A percentile compares a stretch with the other conserved stretches of the same genome.
Evolutionary conservation across 495 filamentous ascomycete genomes (phyloP).

Genomic region (Penicillium subrubescens): DNA sequence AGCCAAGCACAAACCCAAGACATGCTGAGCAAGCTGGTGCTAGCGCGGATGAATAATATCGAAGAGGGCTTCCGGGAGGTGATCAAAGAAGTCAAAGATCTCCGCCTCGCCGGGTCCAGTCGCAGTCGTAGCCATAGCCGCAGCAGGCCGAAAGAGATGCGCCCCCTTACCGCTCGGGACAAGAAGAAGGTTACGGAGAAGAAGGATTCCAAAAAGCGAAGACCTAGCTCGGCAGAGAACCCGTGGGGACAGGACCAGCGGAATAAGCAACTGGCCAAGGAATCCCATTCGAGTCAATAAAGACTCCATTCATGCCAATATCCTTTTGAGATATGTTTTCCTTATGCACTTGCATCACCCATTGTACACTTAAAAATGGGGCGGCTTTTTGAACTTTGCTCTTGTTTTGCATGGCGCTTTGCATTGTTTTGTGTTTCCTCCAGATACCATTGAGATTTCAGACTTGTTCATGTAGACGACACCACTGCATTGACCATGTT

Average conservation of each 20-base stretch:
- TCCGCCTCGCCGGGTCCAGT: slow-evolving; percentile 38
- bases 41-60: slow-evolving; percentile 89
- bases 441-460: not conserved
- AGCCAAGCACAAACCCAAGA: slow-evolving; percentile 63
- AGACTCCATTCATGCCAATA: not conserved
- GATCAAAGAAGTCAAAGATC: slow-evolving; percentile 77
- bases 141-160: slow-evolving; percentile 32
- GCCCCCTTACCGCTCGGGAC: slow-evolving; percentile 21
- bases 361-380: slow-evolving; percentile 4
- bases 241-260: slow-evolving; percentile 20
- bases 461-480: not conserved
- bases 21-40: slow-evolving; percentile 76
- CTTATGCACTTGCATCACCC: not conserved
- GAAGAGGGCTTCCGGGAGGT: slow-evolving; percentile 85
- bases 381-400: not conserved
- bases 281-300: not conserved
- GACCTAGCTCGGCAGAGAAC: slow-evolving; percentile 24
- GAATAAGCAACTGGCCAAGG: not conserved
- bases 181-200: slow-evolving; percentile 38
- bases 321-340: not conserved
- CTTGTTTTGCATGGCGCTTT: not conserved
- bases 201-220: slow-evolving; percentile 31
- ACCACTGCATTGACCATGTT: not conserved
- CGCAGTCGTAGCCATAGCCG: slow-evolving; percentile 34
- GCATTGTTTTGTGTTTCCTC: not conserved